Evolutionary conservation across 352 stramenopile genomes (phyloP).

Genomic region (Blastocystis sp.): DNA sequence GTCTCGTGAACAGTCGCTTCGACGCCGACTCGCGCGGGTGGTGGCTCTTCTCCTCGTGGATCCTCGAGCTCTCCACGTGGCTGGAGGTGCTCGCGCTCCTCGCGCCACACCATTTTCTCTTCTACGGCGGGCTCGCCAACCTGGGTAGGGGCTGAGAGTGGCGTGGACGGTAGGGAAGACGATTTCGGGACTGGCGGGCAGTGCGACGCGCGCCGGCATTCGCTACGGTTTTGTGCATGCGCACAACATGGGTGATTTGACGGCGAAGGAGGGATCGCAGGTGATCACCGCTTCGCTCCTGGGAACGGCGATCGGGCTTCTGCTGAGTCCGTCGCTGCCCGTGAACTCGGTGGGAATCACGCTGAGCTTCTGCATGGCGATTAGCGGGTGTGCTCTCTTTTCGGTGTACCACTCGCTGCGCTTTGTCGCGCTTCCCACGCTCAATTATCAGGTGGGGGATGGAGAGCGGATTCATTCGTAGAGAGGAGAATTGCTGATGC

Average conservation of each 20-base stretch:
- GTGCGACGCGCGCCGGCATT: constrained; percentile 88
- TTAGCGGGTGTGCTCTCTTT: constrained; percentile 29
- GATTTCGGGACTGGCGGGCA: constrained; percentile 90
- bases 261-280: constrained; percentile 91
- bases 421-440: constrained; percentile 23
- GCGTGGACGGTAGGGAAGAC: too few relatives aligned
- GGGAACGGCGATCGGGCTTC: constrained; percentile 76
- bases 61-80: constrained; percentile 86
- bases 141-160: too few relatives aligned
- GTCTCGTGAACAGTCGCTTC: constrained; percentile 64
- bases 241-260: constrained; percentile 92
- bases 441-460: constrained; percentile 46
- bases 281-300: constrained; percentile 87
- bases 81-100: constrained; percentile 88
- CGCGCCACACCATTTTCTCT: constrained; percentile 84
- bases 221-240: constrained; percentile 89
- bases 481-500: constrained; percentile 45
- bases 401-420: constrained; percentile 40
- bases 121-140: constrained; percentile 81
- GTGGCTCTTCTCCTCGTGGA: constrained; percentile 86
- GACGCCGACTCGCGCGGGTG: constrained; percentile 78
- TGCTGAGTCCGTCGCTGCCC: neutral
- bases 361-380: constrained; percentile 20
- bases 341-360: neutral
- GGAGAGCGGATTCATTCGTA: neutral